Evolutionary conservation across 768 basidiomycete genomes (phyloP).

Genomic region (Udeniomyces megalosporus): DNA sequence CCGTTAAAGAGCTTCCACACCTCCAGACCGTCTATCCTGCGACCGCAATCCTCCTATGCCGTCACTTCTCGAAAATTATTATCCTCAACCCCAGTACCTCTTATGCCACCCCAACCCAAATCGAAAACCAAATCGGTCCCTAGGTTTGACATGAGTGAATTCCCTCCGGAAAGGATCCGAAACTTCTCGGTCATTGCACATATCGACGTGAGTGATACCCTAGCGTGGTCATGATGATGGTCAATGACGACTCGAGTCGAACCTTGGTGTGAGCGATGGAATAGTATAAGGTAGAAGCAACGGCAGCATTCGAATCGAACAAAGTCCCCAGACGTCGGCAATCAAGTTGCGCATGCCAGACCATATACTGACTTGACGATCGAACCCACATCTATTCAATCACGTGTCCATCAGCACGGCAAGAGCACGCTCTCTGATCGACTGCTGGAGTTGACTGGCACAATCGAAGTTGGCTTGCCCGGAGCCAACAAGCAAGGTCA

Average conservation of each 20-base stretch:
- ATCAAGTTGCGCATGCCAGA: not conserved
- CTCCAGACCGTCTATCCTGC: no score
- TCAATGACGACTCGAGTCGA: no score
- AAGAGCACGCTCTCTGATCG: slow-evolving; percentile 88
- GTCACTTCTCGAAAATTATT: no score
- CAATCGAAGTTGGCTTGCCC: slow-evolving; percentile 35
- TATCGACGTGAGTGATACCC: slow-evolving; percentile 42
- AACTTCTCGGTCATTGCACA: slow-evolving; percentile 97
- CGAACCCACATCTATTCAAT: not conserved
- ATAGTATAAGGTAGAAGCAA: not conserved
- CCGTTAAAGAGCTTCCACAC: no score
- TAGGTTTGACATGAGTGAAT: slow-evolving; percentile 26
- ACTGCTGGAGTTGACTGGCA: slow-evolving; percentile 57
- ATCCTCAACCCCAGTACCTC: no score
- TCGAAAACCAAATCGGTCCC: no score
- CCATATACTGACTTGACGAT: not conserved
- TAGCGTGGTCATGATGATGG: not conserved
- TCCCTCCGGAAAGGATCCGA: slow-evolving; percentile 30
- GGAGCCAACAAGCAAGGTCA: no score
- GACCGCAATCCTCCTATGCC: no score
- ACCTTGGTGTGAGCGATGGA: not conserved
- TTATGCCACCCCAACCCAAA: no score
- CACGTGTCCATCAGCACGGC: slow-evolving; percentile 71
- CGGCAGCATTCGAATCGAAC: no score
- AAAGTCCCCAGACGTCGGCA: no score